Evolutionary conservation across 2,329 filamentous ascomycete species (phyloP).

Genomic region (Colletotrichum sp.): DNA sequence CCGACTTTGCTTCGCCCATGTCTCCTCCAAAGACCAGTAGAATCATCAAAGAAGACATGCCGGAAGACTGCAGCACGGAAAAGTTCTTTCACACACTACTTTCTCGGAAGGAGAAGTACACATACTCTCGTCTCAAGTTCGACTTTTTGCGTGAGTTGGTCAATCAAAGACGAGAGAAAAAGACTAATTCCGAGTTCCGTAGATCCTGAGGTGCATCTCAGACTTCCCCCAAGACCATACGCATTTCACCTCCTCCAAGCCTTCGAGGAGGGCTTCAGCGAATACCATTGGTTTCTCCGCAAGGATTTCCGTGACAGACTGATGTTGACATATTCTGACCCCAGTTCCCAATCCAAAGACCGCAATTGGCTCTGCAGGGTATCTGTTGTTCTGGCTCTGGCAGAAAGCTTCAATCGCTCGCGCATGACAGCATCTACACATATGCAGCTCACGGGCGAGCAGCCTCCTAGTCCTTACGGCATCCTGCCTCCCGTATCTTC

Average conservation of each 20-base stretch:
- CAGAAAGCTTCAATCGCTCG: conserved; percentile 19
- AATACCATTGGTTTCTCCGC: conserved; percentile 24
- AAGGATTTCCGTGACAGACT: conserved; percentile 16
- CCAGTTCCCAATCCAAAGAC: conserved; percentile 19
- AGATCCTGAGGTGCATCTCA: conserved; percentile 20
- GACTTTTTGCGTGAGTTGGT: conserved; percentile 19
- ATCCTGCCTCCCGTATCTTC: background rate
- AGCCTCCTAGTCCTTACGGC: background rate
- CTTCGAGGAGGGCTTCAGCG: conserved; percentile 24
- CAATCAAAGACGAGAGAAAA: background rate
- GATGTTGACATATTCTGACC: conserved; percentile 18
- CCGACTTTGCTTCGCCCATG: background rate
- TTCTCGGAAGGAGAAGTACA: conserved; percentile 6
- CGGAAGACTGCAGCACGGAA: conserved; percentile 21
- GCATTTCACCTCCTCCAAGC: conserved; percentile 18
- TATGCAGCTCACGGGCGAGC: background rate
- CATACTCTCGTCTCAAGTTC: conserved; percentile 22
- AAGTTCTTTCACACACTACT: conserved; percentile 20
- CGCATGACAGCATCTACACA: background rate
- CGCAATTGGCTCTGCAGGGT: conserved; percentile 23
- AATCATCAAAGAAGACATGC: background rate
- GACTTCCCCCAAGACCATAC: conserved; percentile 20
- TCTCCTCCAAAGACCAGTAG: background rate
- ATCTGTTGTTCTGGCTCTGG: conserved; percentile 22
- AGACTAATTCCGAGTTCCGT: background rate